Base-by-base conservation (phyloP, 306 rosid genomes). In the Oxytropis ochrocephala region DNA sequence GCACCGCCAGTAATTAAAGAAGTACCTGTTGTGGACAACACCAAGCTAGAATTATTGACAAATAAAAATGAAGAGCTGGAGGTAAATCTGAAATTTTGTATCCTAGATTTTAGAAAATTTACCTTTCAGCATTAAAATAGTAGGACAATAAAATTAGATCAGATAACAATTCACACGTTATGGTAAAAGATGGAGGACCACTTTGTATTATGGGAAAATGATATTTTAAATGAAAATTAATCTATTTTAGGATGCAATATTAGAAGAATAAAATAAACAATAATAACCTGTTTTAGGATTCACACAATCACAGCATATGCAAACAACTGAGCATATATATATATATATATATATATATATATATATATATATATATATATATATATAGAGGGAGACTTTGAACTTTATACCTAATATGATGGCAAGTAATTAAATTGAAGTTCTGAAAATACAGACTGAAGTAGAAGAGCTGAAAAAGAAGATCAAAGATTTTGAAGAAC, bases 1-100 rank as follows among this genome's bases (percentile, higher is more conserved):
- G 97, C 97, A 55, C 97, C 96, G 33, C 91, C 97, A 6, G 85
- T 88, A 70, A 85, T 88, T 72, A 91, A 91, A 82, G 92, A 91
- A 75, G 97, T 91, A 11, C 89, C 89, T 39, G 89, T 88, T 41
- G 89, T 86, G 38, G 97, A 91, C 51, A 73, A 86, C 57, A 83
- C 93, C 29, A 86, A 85, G 84, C 78, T 91, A n/a, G 93, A 88
- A 71, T 51, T 83, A 56, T 80, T 91, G 78, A 82, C 71, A 77
- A 76, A 77, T 82, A 84, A 83, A 65, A 91, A 86, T 67, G 88
- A 78, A 70, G 79, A 79, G 76, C 80, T 91, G 54, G 87, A 83
- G 92, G 96, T 88, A 85, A 79, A 67, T 67, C 8, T 38, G 41
- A 64, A 71, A 3, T 30, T 3, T 32, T 21, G 13, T 62, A 47